Percentiles rank a stretch among this genome's conserved stretches.
Conservation (phyloP, 768 basidiomycete genomes). For the Tricholoma matsutake region DNA sequence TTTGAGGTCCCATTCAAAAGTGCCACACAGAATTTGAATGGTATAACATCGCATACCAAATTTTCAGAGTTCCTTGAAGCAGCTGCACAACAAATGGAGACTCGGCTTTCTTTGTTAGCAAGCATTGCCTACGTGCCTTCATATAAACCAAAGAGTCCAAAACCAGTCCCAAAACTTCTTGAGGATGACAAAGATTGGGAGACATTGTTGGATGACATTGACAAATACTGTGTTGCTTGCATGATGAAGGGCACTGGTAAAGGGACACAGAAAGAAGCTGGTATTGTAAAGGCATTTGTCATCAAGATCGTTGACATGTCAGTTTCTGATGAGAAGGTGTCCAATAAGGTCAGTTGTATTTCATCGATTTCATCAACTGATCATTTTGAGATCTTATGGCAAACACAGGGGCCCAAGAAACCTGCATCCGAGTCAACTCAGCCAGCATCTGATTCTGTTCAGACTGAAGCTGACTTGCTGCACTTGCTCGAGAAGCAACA, state of each 20-base stretch:
- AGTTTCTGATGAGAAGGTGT: neutral
- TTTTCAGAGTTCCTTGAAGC: neutral
- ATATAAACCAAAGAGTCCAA: slow-evolving; percentile 13
- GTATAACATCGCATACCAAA: neutral
- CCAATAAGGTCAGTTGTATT: neutral
- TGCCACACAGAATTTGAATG: neutral
- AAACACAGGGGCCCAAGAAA: neutral
- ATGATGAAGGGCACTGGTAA: neutral
- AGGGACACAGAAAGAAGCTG: neutral
- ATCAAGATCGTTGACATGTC: slow-evolving; percentile 6
- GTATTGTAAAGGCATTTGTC: slow-evolving; percentile 3
- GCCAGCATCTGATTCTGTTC: too few species aligned
- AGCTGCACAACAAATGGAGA: neutral
- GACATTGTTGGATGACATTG: slow-evolving; percentile 4
- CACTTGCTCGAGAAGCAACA: slow-evolving; percentile 6
- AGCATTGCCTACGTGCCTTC: slow-evolving; percentile 9
- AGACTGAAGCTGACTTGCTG: neutral
- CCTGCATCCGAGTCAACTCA: neutral
- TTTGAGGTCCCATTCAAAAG: neutral
- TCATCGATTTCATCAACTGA: neutral
- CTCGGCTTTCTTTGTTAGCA: neutral
- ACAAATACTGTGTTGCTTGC: neutral
- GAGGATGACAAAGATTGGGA: slow-evolving; percentile 12
- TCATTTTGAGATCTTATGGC: neutral
- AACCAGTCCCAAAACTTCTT: slow-evolving; percentile 16